Conservation (phyloP, 306 rosid genomes). For the Arachis hypogaea region DNA sequence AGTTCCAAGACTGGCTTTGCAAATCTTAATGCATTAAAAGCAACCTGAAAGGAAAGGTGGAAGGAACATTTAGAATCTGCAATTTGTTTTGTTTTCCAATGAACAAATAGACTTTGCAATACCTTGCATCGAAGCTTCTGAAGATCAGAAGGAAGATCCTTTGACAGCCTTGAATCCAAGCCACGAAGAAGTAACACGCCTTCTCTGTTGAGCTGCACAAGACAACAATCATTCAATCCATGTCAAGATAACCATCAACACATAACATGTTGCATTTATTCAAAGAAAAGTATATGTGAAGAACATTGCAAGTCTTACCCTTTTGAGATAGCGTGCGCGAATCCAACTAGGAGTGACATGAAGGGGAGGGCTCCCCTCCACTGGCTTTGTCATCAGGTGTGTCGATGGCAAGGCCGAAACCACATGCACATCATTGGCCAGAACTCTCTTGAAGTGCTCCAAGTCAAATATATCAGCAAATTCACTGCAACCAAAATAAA, state of each 20-base stretch:
- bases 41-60: slow-evolving; percentile 63
- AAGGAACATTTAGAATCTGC: slow-evolving; percentile 36
- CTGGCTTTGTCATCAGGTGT: slow-evolving; percentile 84
- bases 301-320: slow-evolving; percentile 50
- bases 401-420: slow-evolving; percentile 93
- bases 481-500: slow-evolving; percentile 69
- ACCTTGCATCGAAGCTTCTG: slow-evolving; percentile 99
- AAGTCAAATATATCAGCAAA: slow-evolving; percentile 94
- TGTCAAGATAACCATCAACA: not conserved
- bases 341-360: slow-evolving; percentile 85
- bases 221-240: slow-evolving; percentile 15
- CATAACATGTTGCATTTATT: not conserved
- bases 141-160: slow-evolving; percentile 96
- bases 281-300: not conserved
- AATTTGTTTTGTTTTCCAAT: not conserved
- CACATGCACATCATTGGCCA: slow-evolving; percentile 71
- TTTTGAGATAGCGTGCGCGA: slow-evolving; percentile 76
- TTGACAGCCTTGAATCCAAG: slow-evolving; percentile 86
- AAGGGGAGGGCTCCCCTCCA: slow-evolving; percentile 81
- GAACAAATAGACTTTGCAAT: slow-evolving; percentile 25
- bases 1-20: slow-evolving; percentile 82
- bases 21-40: slow-evolving; percentile 85
- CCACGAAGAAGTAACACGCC: slow-evolving; percentile 90
- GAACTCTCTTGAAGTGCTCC: slow-evolving; percentile 88
- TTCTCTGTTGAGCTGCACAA: slow-evolving; percentile 80